Percentiles rank a stretch among this genome's conserved stretches.
Conservation (phyloP, 2,329 filamentous ascomycete genomes). For the Fusarium humuli region DNA sequence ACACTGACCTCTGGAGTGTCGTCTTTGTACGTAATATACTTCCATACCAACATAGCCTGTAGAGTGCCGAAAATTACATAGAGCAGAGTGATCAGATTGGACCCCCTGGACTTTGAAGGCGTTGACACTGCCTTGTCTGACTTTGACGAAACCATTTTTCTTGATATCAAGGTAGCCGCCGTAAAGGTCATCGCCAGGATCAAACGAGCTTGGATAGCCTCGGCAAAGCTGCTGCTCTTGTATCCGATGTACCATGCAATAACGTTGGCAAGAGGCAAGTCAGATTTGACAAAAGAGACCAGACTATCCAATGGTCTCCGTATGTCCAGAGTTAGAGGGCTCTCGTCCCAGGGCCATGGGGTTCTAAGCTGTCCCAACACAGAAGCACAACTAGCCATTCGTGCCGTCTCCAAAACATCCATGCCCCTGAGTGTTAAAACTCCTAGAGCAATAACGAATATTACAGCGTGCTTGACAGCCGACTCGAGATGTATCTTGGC, state of each 20-base stretch:
- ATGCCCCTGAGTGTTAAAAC: slow-evolving; percentile 3
- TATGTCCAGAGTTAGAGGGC: background rate
- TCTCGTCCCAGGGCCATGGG: slow-evolving; percentile 1
- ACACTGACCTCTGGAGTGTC: slow-evolving; percentile 6
- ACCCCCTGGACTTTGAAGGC: slow-evolving; percentile 2
- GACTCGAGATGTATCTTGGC: slow-evolving; percentile 17
- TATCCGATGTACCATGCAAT: slow-evolving; percentile 6
- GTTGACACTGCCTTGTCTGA: background rate
- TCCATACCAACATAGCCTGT: slow-evolving; percentile 26
- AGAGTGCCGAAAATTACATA: slow-evolving; percentile 14
- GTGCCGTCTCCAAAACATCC: slow-evolving; percentile 22
- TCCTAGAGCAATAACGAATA: slow-evolving; percentile 14
- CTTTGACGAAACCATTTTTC: background rate
- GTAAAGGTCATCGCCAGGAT: slow-evolving; percentile 21
- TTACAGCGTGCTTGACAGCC: slow-evolving; percentile 13
- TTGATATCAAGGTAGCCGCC: slow-evolving; percentile 7
- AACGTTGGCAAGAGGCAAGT: background rate
- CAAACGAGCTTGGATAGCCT: background rate
- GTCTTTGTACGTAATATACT: slow-evolving; percentile 23
- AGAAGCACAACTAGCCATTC: slow-evolving; percentile 30
- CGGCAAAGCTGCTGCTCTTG: background rate
- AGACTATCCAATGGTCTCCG: slow-evolving; percentile 14
- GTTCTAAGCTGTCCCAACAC: slow-evolving; percentile 22
- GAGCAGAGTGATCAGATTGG: slow-evolving; percentile 9
- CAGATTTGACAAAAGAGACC: slow-evolving; percentile 2